Evolutionary conservation across 495 filamentous ascomycete genomes (phyloP).

Genomic region (Aspergillus homomorphus): DNA sequence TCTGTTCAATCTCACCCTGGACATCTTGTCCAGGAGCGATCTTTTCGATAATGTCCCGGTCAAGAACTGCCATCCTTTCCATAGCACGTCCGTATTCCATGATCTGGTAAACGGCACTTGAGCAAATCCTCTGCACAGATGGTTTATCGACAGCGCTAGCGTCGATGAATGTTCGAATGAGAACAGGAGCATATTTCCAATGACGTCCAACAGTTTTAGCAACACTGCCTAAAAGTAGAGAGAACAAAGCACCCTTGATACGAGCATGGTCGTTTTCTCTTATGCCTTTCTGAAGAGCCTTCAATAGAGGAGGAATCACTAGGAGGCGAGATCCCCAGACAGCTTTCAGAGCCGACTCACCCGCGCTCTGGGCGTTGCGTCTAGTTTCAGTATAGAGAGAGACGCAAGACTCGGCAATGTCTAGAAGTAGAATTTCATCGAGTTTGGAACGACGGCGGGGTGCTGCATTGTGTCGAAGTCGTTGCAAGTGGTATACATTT

Average conservation of each 20-base stretch:
- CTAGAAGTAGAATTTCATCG: constrained; percentile 77
- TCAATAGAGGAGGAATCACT: constrained; percentile 82
- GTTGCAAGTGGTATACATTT: constrained; percentile 90
- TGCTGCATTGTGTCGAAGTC: constrained; percentile 86
- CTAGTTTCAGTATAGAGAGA: constrained; percentile 96
- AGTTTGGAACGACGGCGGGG: constrained; percentile 79
- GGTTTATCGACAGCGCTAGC: constrained; percentile 87
- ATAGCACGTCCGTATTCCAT: constrained; percentile 86
- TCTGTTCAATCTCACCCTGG: constrained; percentile 57
- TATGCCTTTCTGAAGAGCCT: constrained; percentile 75
- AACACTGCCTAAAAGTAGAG: constrained; percentile 81
- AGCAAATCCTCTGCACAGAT: constrained; percentile 87
- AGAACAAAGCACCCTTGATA: constrained; percentile 93
- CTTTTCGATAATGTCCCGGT: constrained; percentile 64
- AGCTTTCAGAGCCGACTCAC: constrained; percentile 90
- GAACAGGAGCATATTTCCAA: constrained; percentile 84
- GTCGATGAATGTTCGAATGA: constrained; percentile 85
- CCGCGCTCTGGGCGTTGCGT: constrained; percentile 84
- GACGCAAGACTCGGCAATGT: constrained; percentile 86
- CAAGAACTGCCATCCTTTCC: constrained; percentile 82
- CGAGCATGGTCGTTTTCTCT: constrained; percentile 77
- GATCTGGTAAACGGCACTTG: constrained; percentile 74
- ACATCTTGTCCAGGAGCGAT: constrained; percentile 74
- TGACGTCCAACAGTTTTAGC: constrained; percentile 83
- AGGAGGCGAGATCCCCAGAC: constrained; percentile 81